These are phyloP conservation scores for Clavispora phyllophila DNA, from an alignment of 805 yeast species.

Conservation along the genomic window DNA sequence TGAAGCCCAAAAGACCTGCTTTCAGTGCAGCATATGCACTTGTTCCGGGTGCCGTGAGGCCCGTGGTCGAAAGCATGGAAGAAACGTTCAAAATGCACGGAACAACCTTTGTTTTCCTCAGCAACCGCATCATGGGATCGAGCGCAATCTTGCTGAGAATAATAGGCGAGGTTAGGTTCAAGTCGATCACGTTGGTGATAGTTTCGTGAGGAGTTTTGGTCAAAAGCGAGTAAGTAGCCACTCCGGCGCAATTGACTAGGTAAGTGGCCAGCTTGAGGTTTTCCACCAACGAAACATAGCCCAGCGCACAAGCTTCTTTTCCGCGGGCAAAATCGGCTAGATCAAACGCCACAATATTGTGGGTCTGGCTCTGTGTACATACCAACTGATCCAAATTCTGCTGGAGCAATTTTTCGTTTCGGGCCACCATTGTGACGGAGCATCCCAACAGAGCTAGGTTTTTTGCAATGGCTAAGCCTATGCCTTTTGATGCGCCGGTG, in stretches of 20 bases:
- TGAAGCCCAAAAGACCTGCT: conserved; percentile 63
- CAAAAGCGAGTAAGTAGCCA: conserved; percentile 53
- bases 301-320: not conserved
- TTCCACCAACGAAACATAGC: not conserved
- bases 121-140: conserved; percentile 43
- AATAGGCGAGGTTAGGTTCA: conserved; percentile 61
- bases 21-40: conserved; percentile 66
- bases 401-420: conserved; percentile 36
- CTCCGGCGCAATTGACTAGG: conserved; percentile 64
- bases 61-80: conserved; percentile 51
- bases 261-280: conserved; percentile 29
- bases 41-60: conserved; percentile 45
- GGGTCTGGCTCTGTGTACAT: not conserved
- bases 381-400: conserved; percentile 16
- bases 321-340: conserved; percentile 3
- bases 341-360: conserved; percentile 4
- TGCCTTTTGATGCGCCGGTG: conserved; percentile 69
- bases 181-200: conserved; percentile 42
- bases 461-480: conserved; percentile 55
- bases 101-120: conserved; percentile 15
- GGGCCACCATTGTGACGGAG: conserved; percentile 45
- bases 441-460: conserved; percentile 49
- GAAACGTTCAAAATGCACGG: conserved; percentile 57
- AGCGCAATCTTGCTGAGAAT: conserved; percentile 49
- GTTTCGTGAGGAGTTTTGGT: conserved; percentile 35